Evolutionary conservation across 2,329 filamentous ascomycete species (phyloP), one percentile per base, ranked within the genome.

Genomic region (Aspergillus floridensis): DNA sequence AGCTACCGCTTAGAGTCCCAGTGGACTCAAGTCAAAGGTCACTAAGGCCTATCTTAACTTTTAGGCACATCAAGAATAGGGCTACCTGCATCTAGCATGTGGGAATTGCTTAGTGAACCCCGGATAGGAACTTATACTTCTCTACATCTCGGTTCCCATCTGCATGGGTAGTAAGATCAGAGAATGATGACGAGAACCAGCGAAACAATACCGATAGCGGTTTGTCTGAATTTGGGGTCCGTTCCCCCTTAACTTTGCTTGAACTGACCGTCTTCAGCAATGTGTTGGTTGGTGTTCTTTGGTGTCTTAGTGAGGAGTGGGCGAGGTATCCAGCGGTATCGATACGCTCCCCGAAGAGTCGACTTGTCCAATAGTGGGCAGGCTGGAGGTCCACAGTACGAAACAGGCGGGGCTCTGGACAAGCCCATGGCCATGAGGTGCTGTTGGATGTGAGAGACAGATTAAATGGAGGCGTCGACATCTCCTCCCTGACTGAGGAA

Each of bases 381-480:
- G 41, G 32, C 49, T 50, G 49, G 46, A 29, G 50, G 41, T 46
- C 55, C 55, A 60, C 57, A 38, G 35, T 14, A 31, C 26, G 46
- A 35, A 46, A 14, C 54, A 51, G 57, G 57, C 57, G 57, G 57
- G 57, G 48, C 57, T 56, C 52, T 49, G 22, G 48, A 56, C 53
- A 56, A 56, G 48, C 29, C 47, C 53, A 47, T 55, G 41, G 31
- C 46, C 47, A 44, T 47, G 47, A 46, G 53, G 52, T 54, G 52
- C 38, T 44, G 21, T 21, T 31, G 48, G 48, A 48, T 59, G 57
- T 59, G 57, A 59, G 57, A 59, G 57, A 59, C 52, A 59, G 38
- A 59, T 59, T 59, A 59, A 56, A 48, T 21, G 26, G 38, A 55
- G 53, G n/a, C 19, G 31, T 21, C 47, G 53, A 16, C 38, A 7